A percentile compares a stretch with the other conserved stretches of the same genome.
phyloP scores from a whole-genome alignment of 257 asterid species.

The Salvia splendens region DNA sequence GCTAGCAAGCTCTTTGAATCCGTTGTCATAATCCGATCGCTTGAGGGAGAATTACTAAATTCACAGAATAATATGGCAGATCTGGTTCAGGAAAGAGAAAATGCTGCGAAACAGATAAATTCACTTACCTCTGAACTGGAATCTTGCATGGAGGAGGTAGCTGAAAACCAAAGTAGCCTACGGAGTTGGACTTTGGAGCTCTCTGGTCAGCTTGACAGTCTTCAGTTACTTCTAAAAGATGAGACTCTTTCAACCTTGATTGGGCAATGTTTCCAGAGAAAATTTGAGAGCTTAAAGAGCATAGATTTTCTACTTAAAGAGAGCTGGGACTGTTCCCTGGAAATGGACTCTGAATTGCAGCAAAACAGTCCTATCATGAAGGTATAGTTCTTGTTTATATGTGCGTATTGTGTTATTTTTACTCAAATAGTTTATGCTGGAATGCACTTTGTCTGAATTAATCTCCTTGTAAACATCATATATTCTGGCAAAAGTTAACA shows the following conservation, averaged over 20 bases:
- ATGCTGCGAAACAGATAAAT: conserved; percentile 59
- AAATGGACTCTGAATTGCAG: conserved; percentile 51
- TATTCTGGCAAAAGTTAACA: conserved; percentile 12
- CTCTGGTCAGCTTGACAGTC: conserved; percentile 53
- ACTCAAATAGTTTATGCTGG: conserved; percentile 18
- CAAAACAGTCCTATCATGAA: conserved; percentile 47
- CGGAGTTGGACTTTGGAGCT: conserved; percentile 55
- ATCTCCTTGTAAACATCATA: conserved; percentile 1
- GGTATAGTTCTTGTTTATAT: conserved; percentile 49
- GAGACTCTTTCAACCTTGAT: conserved; percentile 54
- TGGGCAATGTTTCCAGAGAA: conserved; percentile 50
- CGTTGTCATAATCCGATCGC: conserved; percentile 54
- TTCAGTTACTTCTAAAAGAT: conserved; percentile 64
- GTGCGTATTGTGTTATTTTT: conserved; percentile 27
- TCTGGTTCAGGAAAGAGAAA: conserved; percentile 60
- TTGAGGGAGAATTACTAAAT: conserved; percentile 55
- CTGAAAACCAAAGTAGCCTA: conserved; percentile 56
- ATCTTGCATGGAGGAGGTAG: conserved; percentile 73
- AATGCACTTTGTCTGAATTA: conserved; percentile 16
- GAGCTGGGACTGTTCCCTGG: conserved; percentile 50
- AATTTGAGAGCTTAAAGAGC: conserved; percentile 58
- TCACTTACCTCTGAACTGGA: conserved; percentile 60
- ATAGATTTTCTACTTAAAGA: conserved; percentile 60
- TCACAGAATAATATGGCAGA: conserved; percentile 56
- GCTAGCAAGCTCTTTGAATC: conserved; percentile 68